Evolutionary conservation across 1,284 basidiomycete species (phyloP).

Genomic region (Veloporphyrellus conicus): DNA sequence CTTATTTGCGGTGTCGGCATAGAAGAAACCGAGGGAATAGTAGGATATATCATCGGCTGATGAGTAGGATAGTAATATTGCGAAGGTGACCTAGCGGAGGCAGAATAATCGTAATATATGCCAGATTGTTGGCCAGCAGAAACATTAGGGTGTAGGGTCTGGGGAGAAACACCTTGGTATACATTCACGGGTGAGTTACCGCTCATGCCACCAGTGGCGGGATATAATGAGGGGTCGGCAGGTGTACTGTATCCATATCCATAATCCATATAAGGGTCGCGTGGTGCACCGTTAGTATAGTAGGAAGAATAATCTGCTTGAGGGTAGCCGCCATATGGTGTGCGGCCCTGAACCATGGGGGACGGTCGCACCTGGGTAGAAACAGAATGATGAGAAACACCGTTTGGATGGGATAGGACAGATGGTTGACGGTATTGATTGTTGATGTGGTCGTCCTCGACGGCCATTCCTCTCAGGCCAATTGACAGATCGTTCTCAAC

Average conservation of each 20-base stretch:
- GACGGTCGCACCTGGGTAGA: constrained; percentile 38
- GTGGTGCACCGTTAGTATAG: constrained; percentile 45
- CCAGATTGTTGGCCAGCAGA: constrained; percentile 48
- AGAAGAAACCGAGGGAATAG: constrained; percentile 46
- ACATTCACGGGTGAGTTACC: constrained; percentile 42
- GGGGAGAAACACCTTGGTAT: constrained; percentile 47
- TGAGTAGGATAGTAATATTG: constrained; percentile 60
- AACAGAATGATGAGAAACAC: constrained; percentile 21
- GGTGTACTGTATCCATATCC: constrained; percentile 52
- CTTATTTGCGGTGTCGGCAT: constrained; percentile 47
- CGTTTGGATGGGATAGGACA: constrained; percentile 23
- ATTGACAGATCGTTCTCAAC: constrained; percentile 54
- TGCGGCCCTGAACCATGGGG: constrained; percentile 43
- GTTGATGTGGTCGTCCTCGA: constrained; percentile 55
- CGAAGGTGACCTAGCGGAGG: constrained; percentile 45
- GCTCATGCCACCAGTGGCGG: constrained; percentile 41
- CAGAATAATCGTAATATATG: constrained; percentile 59
- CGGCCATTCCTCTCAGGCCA: constrained; percentile 60
- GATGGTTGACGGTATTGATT: constrained; percentile 32
- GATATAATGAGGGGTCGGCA: constrained; percentile 51
- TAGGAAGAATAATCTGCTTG: constrained; percentile 56
- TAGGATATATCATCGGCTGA: constrained; percentile 58
- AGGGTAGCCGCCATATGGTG: constrained; percentile 48
- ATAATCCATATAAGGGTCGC: constrained; percentile 48
- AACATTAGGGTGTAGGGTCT: constrained; percentile 43